Base-by-base conservation (phyloP, 2,329 filamentous ascomycete species). In the Bertia moriformis region DNA sequence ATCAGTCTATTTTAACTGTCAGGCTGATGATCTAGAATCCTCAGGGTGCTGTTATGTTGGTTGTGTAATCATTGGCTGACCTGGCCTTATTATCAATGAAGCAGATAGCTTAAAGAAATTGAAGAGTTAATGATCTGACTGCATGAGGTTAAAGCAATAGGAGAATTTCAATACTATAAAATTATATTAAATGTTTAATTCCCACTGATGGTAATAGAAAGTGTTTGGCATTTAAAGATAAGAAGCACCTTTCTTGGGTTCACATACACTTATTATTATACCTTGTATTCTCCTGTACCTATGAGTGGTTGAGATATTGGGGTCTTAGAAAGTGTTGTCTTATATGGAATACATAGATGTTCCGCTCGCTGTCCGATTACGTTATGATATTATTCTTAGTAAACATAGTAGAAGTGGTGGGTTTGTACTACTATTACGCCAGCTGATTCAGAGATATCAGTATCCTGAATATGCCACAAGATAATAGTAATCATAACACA, bases 101-200 rank as follows among this genome's bases (percentile, higher is more conserved):
- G n/a, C n/a, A n/a, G n/a, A n/a, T n/a, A n/a, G n/a, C n/a, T n/a
- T n/a, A n/a, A n/a, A n/a, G n/a, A n/a, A n/a, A n/a, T n/a, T n/a
- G n/a, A n/a, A n/a, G n/a, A n/a, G n/a, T n/a, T n/a, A n/a, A n/a
- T n/a, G n/a, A n/a, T n/a, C n/a, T n/a, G n/a, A n/a, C n/a, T n/a
- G n/a, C n/a, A n/a, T n/a, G n/a, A n/a, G n/a, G 24, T 29, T 10
- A 29, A 10, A 29, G n/a, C n/a, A 29, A 10, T 10, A 29, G n/a
- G 24, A 29, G 10, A 29, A 29, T 29, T 10, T 29, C 24, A 10
- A 10, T 29, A 10, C 10, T 32, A 18, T 19, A 39, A 33, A 15
- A 35, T 40, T 42, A 40, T 19, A 7, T 40, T 38, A 14, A n/a
- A 19, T 19, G 18, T 39, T 7, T 39, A 39, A 32, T 22, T n/a